Base-by-base conservation (phyloP, 2,329 filamentous ascomycete genomes). In the Pseudogymnoascus sp. region DNA sequence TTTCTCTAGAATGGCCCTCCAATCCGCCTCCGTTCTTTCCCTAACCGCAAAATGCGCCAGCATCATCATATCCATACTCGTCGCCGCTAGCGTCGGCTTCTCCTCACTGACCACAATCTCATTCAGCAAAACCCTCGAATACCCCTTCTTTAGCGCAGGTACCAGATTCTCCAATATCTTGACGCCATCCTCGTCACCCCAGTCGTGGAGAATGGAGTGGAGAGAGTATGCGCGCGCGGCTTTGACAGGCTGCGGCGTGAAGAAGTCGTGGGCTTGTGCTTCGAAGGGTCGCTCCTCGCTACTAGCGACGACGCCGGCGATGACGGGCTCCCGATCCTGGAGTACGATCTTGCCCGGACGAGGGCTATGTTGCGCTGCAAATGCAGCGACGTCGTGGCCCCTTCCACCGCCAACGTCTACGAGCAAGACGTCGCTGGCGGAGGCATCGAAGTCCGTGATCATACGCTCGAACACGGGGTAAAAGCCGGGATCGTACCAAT, bases 161-260 rank as follows among this genome's bases (percentile, higher is more conserved):
- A 64, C 68, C 3, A 72, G 66, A 8, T 69, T 66, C 3, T 51
- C 16, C 4, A 71, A 61, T 40, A 71, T 70, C 18, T 26, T 36
- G 29, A 63, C 39, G 18, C 37, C 62, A n/a, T 66, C 60, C 11
- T 45, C 47, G 26, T 66, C 70, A 7, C 68, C 67, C 70, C 70
- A 73, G 65, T 74, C 72, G 62, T 75, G 71, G 18, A 74, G 62
- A 1, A 74, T 69, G 5, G 65, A 67, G 31, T 73, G 64, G 14
- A 69, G 64, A 45, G 67, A 68, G 51, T 72, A 72, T 7, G 69
- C 71, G n/a, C 73, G 73, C 0, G 77, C 77, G 0, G 75, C 77
- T 16, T 68, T 72, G 3, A 78, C 64, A 0, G 74, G 74, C 63
- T 79, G 77, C 5, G 72, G 69, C 0, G 69, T 72, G 63, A 79